Evolutionary conservation across 352 stramenopile genomes (phyloP).

Genomic region (Phytophthora pluvialis): DNA sequence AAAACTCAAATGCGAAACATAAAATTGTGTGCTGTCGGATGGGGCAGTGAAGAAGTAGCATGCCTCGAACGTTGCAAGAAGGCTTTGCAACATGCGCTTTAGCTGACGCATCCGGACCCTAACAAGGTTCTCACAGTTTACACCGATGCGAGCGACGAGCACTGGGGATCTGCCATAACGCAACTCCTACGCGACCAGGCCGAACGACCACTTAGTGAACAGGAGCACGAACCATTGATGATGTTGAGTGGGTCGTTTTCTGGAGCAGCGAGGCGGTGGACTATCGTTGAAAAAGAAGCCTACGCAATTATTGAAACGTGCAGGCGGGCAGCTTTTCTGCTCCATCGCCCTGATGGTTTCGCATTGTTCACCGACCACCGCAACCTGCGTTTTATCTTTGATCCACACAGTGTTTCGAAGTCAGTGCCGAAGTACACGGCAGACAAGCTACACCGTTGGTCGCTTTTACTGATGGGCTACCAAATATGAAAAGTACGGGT

Average conservation of each 20-base stretch:
- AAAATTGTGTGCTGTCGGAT: neutral
- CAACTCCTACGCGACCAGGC: neutral
- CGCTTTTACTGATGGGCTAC: conserved; percentile 6
- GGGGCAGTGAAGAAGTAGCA: neutral
- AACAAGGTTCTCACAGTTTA: neutral
- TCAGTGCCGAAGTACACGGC: too few relatives aligned
- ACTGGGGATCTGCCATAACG: neutral
- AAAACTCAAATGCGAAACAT: neutral
- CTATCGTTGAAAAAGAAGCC: neutral
- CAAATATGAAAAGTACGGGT: conserved; percentile 31
- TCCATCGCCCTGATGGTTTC: too few relatives aligned
- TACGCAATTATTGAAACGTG: too few relatives aligned
- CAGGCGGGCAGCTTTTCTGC: too few relatives aligned
- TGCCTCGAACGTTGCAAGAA: neutral
- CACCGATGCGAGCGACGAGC: neutral
- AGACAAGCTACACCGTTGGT: too few relatives aligned
- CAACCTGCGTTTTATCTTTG: too few relatives aligned
- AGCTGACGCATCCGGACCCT: neutral
- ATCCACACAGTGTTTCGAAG: too few relatives aligned
- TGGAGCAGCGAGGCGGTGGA: neutral
- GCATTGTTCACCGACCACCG: too few relatives aligned
- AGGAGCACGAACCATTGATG: conserved; percentile 1
- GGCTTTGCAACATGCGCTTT: neutral
- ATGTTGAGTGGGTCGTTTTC: neutral
- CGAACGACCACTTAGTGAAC: neutral